Evolutionary conservation across 352 stramenopile genomes (phyloP).

Genomic region (Globisporangium megalacanthum): DNA sequence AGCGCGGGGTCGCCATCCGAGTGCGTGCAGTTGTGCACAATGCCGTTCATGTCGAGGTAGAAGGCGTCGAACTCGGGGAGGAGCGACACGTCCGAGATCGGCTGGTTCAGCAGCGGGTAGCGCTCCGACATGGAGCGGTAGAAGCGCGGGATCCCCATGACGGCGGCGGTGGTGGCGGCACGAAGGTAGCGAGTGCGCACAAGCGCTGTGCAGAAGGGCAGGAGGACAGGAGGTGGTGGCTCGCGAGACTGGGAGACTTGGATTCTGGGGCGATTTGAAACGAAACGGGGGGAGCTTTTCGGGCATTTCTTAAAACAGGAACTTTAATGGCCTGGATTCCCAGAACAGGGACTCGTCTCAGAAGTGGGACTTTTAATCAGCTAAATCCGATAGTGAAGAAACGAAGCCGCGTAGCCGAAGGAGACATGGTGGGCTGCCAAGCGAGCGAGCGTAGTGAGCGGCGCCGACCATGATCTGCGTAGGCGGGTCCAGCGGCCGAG

Average conservation of each 20-base stretch:
- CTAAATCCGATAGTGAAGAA: no score
- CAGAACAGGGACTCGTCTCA: no score
- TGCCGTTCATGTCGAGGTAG: conserved; percentile 99
- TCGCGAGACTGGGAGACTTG: not conserved
- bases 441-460: no score
- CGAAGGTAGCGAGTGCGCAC: not conserved
- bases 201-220: no score
- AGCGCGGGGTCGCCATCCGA: conserved; percentile 81
- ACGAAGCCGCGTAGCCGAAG: no score
- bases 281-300: not conserved
- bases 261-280: not conserved
- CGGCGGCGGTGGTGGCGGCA: not conserved
- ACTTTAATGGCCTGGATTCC: no score
- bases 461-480: no score
- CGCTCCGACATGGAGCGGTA: conserved; percentile 91
- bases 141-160: conserved; percentile 92
- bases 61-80: conserved; percentile 98
- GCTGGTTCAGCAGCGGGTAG: conserved; percentile 99
- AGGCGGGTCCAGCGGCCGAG: no score
- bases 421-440: no score
- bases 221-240: no score
- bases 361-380: no score
- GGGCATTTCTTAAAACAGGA: no score
- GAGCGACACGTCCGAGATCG: conserved; percentile 93
- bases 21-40: conserved; percentile 99